Evolutionary conservation across 495 filamentous ascomycete genomes (phyloP), one percentile per base, ranked within the genome.

Genomic region (Echria macrotheca): DNA sequence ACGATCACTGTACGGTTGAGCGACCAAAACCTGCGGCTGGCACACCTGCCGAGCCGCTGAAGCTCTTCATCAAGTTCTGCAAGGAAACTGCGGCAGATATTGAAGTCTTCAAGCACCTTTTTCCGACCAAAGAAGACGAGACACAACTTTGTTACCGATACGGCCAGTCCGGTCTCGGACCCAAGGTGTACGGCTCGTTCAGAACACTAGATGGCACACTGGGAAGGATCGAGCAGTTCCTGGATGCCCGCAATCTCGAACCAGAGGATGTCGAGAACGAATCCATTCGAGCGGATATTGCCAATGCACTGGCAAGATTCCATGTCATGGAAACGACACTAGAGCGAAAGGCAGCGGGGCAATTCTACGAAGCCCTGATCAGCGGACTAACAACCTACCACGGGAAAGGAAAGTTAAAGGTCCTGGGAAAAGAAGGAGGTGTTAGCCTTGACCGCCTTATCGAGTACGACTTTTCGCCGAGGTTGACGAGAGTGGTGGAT

Each of bases 21-120:
- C 52, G 60, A 45, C 57, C 58, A 14, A 51, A 46, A 21, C 54
- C 52, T 0, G 37, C 25, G 12, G 5, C 6, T 21, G 53, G 32
- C 29, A 44, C 19, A 37, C 12, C 39, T 36, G 17, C 42, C 8
- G 60, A 66, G 22, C 46, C 63, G 1, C 26, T 57, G 18, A 64
- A 57, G 26, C 55, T 64, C 6, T 64, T 64, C 33, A 47, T 66
- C 19, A 66, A 66, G 37, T 53, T 66, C 29, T 55, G 61, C 29
- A 53, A 24, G n/a, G 44, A 53, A 1, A 21, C 44, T 19, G 12
- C 22, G 4, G 58, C 52, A 18, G 48, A 47, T 1, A 26, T 63
- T n/a, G 60, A 55, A 28, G 24, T 57, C 6, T 66, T 64, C 44
- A 53, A 66, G 40, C 39, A 47, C n/a, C 40, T 66, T 18, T 52